Base-by-base conservation (phyloP, 371 early-diverging fungal species). In the Mycotypha africana region DNA sequence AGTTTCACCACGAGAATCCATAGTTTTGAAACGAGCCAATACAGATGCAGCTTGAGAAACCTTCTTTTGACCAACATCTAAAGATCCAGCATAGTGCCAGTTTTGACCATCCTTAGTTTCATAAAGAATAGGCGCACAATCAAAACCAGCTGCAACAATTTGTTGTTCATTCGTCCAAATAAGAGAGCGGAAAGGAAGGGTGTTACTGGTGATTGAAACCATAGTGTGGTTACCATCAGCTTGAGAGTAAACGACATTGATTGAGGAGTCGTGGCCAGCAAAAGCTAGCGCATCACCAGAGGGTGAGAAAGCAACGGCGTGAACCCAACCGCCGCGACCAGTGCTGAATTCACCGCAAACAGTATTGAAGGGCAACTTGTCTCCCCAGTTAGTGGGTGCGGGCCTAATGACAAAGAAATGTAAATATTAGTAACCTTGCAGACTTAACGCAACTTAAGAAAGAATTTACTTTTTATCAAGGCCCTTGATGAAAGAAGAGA, bases 401-500 rank as follows among this genome's bases (percentile, higher is more conserved):
- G 89, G 90, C 42, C 76, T 78, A 70, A 23, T 16, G 36, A 39
- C 26, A 25, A 65, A 14, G 11, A 23, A 20, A 41, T n/a, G 22
- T 23, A 5, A 21, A 19, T 9, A 2, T 19, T 16, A 9, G 11
- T 14, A 26, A 36, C 15, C 45, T 37, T 19, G n/a, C n/a, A n/a
- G n/a, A n/a, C n/a, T n/a, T n/a, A n/a, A n/a, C n/a, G n/a, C n/a
- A n/a, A n/a, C n/a, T n/a, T n/a, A n/a, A n/a, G 20, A 21, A 12
- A 38, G 9, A 20, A 23, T 24, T 55, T 57, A 86, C 87, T 89
- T 95, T 51, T 86, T 77, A 61, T 97, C 97, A 24, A 94, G 79
- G 6, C 93, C 94, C 70, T 97, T 96, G 65, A 96, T 86, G 60
- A 75, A 95, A 1, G 95, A 93, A 3, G 96, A 95, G 45, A 95